Conservation (phyloP, 2,329 filamentous ascomycete species). For the Parafenestella ontariensis region DNA sequence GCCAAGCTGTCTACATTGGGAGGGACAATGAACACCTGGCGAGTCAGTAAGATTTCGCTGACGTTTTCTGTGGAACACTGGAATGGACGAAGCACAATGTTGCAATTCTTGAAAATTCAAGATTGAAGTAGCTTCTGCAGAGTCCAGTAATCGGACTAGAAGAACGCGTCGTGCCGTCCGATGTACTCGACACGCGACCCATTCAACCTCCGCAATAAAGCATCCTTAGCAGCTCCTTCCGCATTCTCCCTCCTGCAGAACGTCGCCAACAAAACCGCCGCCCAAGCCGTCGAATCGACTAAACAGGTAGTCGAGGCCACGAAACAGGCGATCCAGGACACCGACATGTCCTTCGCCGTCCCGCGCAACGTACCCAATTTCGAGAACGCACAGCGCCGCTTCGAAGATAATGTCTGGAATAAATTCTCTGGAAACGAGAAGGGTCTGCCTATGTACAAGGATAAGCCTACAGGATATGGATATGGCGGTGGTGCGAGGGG, state of each 20-base stretch:
- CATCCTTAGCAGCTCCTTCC: conserved; percentile 34
- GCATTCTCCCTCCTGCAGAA: conserved; percentile 42
- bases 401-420: conserved; percentile 52
- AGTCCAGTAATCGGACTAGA: conserved; percentile 1
- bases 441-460: conserved; percentile 94
- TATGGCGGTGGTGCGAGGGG: conserved; percentile 62
- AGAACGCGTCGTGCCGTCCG: conserved; percentile 15
- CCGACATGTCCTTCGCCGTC: conserved; percentile 53
- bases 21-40: conserved; percentile 36
- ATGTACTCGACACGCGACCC: conserved; percentile 56
- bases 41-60: conserved; percentile 9
- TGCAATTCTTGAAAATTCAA: neutral
- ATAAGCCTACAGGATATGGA: conserved; percentile 86
- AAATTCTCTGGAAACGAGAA: conserved; percentile 66
- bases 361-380: conserved; percentile 53
- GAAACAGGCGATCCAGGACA: conserved; percentile 39
- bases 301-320: conserved; percentile 44
- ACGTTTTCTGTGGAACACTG: conserved; percentile 1
- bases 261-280: conserved; percentile 36
- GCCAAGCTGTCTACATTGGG: conserved; percentile 17
- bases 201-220: conserved; percentile 52
- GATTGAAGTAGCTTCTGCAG: neutral
- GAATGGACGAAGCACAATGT: conserved; percentile 7
- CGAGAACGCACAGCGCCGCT: conserved; percentile 49
- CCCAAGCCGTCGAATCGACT: conserved; percentile 34